Conservation (phyloP, 208 protist species). For the Trypanosoma vivax region DNA sequence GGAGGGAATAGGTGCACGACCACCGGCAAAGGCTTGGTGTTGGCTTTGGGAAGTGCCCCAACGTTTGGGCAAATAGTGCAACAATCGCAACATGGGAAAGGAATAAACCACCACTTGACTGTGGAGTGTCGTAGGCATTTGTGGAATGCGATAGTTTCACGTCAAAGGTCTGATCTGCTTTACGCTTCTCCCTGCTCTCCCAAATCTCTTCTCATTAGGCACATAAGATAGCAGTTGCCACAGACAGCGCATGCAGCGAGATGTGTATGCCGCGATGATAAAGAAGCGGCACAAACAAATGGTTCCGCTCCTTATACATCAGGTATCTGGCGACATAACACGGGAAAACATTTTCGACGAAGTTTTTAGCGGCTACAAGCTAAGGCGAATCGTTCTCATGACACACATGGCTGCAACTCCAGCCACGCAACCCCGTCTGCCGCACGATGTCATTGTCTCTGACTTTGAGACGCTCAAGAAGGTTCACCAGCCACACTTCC, state of each 20-base stretch:
- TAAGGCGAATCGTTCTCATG: constrained; percentile 75
- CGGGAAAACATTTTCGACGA: constrained; percentile 60
- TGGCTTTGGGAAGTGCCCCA: too few relatives aligned
- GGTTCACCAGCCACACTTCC: constrained; percentile 69
- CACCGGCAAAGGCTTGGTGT: too few relatives aligned
- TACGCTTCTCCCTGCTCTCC: too few relatives aligned
- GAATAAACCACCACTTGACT: too few relatives aligned
- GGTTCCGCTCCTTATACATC: constrained; percentile 55
- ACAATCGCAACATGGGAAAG: too few relatives aligned
- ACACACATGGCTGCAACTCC: constrained; percentile 42
- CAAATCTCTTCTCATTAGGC: too few relatives aligned
- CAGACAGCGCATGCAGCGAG: constrained; percentile 56
- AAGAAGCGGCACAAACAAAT: constrained; percentile 52
- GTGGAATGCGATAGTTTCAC: too few relatives aligned
- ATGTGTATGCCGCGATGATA: constrained; percentile 70
- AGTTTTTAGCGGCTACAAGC: constrained; percentile 56
- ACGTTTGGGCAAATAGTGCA: too few relatives aligned
- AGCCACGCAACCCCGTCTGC: constrained; percentile 21
- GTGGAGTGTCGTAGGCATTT: too few relatives aligned
- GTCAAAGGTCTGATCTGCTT: too few relatives aligned
- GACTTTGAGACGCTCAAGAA: constrained; percentile 45
- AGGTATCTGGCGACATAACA: constrained; percentile 54
- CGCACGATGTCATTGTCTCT: constrained; percentile 56
- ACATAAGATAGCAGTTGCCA: neutral
- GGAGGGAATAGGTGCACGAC: too few relatives aligned